phyloP scores from a whole-genome alignment of 352 stramenopile species.

The Pythium coloratum region DNA sequence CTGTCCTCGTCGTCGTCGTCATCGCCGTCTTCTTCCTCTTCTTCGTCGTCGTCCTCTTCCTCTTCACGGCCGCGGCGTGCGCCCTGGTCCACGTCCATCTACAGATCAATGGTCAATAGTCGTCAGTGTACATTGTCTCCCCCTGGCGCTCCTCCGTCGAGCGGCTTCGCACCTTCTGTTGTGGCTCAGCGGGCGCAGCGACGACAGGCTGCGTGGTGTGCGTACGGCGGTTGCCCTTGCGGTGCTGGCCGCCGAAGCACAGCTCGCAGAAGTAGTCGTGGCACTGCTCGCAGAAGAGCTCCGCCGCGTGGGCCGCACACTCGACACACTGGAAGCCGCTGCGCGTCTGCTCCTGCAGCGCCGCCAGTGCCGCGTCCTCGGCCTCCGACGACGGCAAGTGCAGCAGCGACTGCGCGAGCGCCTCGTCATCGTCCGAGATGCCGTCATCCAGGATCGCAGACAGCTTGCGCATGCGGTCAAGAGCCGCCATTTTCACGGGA shows the following conservation, averaged over 20 bases:
- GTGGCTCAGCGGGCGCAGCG: neutral
- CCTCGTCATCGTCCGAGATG: conserved; percentile 55
- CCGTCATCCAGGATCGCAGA: conserved; percentile 79
- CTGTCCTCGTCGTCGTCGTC: conserved; percentile 24
- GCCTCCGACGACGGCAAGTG: conserved; percentile 1
- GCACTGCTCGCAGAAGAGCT: conserved; percentile 87
- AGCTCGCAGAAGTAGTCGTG: conserved; percentile 89
- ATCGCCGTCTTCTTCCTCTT: conserved; percentile 18
- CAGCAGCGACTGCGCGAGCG: conserved; percentile 44
- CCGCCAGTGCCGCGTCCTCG: conserved; percentile 28
- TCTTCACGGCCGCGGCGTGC: neutral
- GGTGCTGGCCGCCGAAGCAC: conserved; percentile 82
- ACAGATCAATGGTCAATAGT: neutral
- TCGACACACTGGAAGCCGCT: conserved; percentile 70
- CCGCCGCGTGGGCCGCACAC: conserved; percentile 61
- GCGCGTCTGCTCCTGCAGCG: conserved; percentile 27
- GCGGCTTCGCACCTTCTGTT: conserved; percentile 22
- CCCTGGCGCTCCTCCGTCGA: conserved; percentile 27
- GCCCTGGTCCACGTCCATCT: conserved; percentile 22
- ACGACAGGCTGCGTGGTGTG: conserved; percentile 81
- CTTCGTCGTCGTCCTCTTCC: conserved; percentile 6
- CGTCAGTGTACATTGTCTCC: neutral
- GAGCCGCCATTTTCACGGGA: conserved; percentile 30
- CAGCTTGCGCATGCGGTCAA: conserved; percentile 77
- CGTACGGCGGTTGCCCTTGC: conserved; percentile 73